phyloP scores from a whole-genome alignment of 208 protist species.

The Trichomonas gallinae region DNA sequence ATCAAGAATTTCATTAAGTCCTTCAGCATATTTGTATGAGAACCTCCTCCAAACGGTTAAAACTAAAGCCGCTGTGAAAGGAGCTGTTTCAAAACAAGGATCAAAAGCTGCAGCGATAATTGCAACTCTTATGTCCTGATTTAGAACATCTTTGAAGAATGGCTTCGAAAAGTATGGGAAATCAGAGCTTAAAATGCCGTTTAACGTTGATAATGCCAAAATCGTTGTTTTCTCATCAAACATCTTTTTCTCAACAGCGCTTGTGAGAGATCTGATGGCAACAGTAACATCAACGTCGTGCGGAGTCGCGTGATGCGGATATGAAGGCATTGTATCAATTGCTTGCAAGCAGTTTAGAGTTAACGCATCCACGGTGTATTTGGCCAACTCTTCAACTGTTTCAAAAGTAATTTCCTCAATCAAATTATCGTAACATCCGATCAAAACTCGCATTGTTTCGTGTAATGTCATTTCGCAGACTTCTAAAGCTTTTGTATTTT shows the following conservation, averaged over 20 bases:
- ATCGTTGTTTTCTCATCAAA: background rate
- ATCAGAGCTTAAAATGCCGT: background rate
- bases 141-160: background rate
- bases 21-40: background rate
- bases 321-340: background rate
- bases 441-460: background rate
- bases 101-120: background rate
- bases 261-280: background rate
- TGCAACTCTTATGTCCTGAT: background rate
- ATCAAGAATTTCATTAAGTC: background rate
- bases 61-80: background rate
- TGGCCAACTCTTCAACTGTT: background rate
- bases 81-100: background rate
- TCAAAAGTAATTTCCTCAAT: background rate
- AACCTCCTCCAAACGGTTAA: background rate
- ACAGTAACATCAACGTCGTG: background rate
- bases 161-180: background rate
- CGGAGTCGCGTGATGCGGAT: background rate
- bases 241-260: background rate
- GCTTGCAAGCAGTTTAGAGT: background rate
- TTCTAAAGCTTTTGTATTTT: background rate
- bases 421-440: background rate
- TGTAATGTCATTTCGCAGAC: background rate
- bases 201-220: background rate
- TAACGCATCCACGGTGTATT: background rate